A percentile compares a stretch with the other conserved stretches of the same genome.
Evolutionary conservation across 257 asterid genomes (phyloP).

Genomic region (Hygrophila difformis): DNA sequence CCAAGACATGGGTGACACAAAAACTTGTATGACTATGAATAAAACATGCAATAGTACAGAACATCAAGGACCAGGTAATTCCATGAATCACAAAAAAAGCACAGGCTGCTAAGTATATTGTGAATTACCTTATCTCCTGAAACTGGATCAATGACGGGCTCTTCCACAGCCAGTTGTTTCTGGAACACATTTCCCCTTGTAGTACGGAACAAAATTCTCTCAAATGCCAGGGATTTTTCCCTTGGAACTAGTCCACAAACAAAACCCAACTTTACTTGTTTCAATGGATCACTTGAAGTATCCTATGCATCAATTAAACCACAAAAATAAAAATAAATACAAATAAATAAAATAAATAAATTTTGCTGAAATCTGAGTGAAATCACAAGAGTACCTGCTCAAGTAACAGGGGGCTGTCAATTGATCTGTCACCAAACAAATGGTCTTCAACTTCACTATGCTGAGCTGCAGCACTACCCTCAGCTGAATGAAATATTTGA

Average conservation of each 20-base stretch:
- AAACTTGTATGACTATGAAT: neutral
- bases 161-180: conserved; percentile 43
- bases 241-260: conserved; percentile 57
- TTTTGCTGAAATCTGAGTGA: neutral
- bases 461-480: conserved; percentile 41
- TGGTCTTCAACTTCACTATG: conserved; percentile 33
- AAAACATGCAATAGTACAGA: neutral
- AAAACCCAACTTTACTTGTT: conserved; percentile 50
- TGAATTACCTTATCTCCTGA: conserved; percentile 46
- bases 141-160: conserved; percentile 45
- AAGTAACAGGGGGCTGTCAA: conserved; percentile 55
- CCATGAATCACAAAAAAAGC: conserved; percentile 1
- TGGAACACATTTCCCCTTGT: conserved; percentile 64
- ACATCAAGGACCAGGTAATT: neutral
- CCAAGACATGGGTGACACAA: too few relatives aligned
- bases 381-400: conserved; percentile 39
- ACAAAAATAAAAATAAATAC: too few relatives aligned
- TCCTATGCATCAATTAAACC: conserved; percentile 27
- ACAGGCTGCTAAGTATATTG: conserved; percentile 5
- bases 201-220: conserved; percentile 54
- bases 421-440: conserved; percentile 32
- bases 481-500: conserved; percentile 53
- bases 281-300: conserved; percentile 38
- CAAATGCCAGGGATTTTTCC: conserved; percentile 49
- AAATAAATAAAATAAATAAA: too few relatives aligned